Evolutionary conservation across 1,284 basidiomycete species (phyloP).

Genomic region (Malassezia brasiliensis): DNA sequence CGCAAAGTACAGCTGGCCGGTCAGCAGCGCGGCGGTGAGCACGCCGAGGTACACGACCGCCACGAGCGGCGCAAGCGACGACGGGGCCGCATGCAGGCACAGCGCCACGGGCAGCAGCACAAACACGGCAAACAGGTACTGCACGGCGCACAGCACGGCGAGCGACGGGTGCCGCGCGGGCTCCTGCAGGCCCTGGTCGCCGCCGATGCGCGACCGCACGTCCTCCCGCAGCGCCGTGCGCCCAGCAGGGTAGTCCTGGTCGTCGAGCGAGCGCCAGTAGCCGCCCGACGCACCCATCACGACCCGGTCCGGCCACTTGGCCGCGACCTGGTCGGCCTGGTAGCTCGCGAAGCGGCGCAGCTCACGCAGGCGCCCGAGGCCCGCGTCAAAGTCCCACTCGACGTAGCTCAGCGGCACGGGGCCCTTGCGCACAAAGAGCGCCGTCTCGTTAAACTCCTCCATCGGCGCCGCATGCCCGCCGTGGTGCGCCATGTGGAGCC

Average conservation of each 20-base stretch:
- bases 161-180: slow-evolving; percentile 24
- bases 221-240: slow-evolving; percentile 23
- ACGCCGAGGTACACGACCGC: slow-evolving; percentile 28
- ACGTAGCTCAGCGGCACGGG: slow-evolving; percentile 44
- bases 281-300: slow-evolving; percentile 33
- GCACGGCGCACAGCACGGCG: slow-evolving; percentile 21
- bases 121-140: slow-evolving; percentile 34
- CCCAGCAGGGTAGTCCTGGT: slow-evolving; percentile 19
- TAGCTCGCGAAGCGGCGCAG: slow-evolving; percentile 26
- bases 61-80: slow-evolving; percentile 27
- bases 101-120: slow-evolving; percentile 35
- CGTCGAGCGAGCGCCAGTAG: slow-evolving; percentile 37
- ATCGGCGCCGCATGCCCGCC: neutral
- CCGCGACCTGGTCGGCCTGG: slow-evolving; percentile 20
- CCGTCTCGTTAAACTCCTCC: slow-evolving; percentile 33
- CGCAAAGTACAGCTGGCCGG: slow-evolving; percentile 37
- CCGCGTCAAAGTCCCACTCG: slow-evolving; percentile 41
- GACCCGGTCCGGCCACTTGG: slow-evolving; percentile 14
- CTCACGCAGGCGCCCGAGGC: slow-evolving; percentile 21
- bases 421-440: slow-evolving; percentile 32
- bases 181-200: slow-evolving; percentile 8
- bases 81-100: slow-evolving; percentile 31
- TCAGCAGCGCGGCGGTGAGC: slow-evolving; percentile 24
- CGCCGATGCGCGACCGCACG: slow-evolving; percentile 18
- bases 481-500: slow-evolving; percentile 1